Percentiles rank a stretch among this genome's conserved stretches.
phyloP scores from a whole-genome alignment of 2,329 filamentous ascomycete genomes.

The Colletotrichum noveboracense region DNA sequence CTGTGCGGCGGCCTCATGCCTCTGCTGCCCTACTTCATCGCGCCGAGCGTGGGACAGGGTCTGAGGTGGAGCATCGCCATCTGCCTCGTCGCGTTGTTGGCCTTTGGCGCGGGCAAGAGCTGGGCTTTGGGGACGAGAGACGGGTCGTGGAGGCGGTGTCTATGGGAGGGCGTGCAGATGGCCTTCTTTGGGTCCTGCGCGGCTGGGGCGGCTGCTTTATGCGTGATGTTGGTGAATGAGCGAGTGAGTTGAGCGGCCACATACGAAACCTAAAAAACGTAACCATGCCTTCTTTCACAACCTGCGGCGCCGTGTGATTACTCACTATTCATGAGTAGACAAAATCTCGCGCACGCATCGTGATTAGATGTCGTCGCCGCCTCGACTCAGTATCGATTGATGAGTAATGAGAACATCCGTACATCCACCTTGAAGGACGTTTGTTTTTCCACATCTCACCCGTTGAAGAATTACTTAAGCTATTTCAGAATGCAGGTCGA shows the following conservation, averaged over 20 bases:
- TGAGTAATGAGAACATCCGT: neutral
- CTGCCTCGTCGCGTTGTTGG: slow-evolving; percentile 59
- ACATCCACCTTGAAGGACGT: neutral
- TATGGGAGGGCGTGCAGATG: slow-evolving; percentile 8
- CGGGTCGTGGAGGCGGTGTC: slow-evolving; percentile 1
- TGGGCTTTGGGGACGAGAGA: slow-evolving; percentile 33
- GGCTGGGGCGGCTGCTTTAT: neutral
- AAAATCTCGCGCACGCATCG: rapidly evolving
- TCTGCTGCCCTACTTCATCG: slow-evolving; percentile 63
- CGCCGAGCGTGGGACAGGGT: slow-evolving; percentile 36
- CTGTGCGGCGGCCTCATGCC: slow-evolving; percentile 67
- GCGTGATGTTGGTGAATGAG: neutral
- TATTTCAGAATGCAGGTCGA: neutral
- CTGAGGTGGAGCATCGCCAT: slow-evolving; percentile 60
- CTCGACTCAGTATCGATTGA: neutral
- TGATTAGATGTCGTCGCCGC: neutral
- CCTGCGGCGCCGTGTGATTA: neutral
- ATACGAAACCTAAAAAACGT: neutral
- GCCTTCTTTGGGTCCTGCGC: neutral
- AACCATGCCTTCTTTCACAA: neutral
- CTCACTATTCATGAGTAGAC: neutral
- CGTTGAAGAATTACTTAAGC: neutral
- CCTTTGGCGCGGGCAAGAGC: slow-evolving; percentile 63
- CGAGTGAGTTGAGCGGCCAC: neutral
- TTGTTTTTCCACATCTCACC: neutral